Conservation (phyloP, 177 flowering plant species). For the Vitis hybrid region DNA sequence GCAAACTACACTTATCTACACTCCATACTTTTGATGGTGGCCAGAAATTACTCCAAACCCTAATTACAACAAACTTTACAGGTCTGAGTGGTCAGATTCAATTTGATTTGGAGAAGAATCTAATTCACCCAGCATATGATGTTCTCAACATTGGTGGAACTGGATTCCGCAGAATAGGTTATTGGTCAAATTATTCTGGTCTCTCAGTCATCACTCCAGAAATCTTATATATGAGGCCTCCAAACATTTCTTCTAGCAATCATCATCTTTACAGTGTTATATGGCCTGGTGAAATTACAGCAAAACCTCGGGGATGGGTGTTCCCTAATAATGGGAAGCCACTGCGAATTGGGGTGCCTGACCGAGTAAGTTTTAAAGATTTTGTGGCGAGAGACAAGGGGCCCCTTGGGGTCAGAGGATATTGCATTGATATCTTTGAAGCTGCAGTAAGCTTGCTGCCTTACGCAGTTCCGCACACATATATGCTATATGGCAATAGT, state of each 20-base stretch:
- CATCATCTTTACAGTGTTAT: constrained; percentile 51
- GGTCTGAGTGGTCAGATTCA: constrained; percentile 63
- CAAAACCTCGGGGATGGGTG: constrained; percentile 75
- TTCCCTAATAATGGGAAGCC: constrained; percentile 79
- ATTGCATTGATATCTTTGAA: constrained; percentile 87
- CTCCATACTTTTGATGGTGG: constrained; percentile 64
- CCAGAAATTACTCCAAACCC: constrained; percentile 39
- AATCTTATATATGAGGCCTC: constrained; percentile 44
- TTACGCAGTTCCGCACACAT: constrained; percentile 74
- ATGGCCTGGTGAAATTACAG: constrained; percentile 70
- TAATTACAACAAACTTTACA: constrained; percentile 48
- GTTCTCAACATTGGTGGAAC: constrained; percentile 61
- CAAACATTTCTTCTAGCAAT: constrained; percentile 41
- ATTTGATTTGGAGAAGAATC: constrained; percentile 51
- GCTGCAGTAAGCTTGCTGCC: constrained; percentile 78
- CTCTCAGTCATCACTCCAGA: constrained; percentile 65
- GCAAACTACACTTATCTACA: constrained; percentile 41
- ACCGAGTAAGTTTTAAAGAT: constrained; percentile 57
- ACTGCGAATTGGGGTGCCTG: constrained; percentile 65
- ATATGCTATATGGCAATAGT: constrained; percentile 71
- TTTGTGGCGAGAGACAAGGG: constrained; percentile 53
- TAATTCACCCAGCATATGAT: constrained; percentile 64
- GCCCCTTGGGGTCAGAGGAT: constrained; percentile 66
- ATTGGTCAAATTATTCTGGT: constrained; percentile 76
- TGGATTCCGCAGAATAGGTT: constrained; percentile 57